Evolutionary conservation across 2,329 filamentous ascomycete genomes (phyloP).

Genomic region (Annulohypoxylon truncatum): DNA sequence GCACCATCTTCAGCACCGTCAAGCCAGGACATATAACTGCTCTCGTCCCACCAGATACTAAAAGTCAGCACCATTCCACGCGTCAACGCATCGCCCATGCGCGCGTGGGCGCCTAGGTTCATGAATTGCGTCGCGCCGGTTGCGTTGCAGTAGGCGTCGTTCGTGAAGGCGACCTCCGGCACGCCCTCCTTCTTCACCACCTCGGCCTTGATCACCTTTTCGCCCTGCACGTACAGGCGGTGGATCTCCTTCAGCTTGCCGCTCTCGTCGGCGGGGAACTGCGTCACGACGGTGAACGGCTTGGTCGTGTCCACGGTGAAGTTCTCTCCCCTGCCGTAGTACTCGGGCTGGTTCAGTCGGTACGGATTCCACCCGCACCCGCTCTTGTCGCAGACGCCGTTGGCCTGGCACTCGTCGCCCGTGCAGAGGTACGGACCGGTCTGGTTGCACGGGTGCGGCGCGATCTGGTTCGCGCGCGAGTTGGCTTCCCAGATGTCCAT

Average conservation of each 20-base stretch:
- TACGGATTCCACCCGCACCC: conserved; percentile 54
- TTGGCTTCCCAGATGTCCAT: conserved; percentile 57
- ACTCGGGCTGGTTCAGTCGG: conserved; percentile 47
- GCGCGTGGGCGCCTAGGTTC: conserved; percentile 55
- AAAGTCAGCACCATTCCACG: conserved; percentile 63
- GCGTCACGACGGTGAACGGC: conserved; percentile 53
- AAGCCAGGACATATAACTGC: conserved; percentile 64
- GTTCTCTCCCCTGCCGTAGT: conserved; percentile 49
- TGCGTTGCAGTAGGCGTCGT: conserved; percentile 52
- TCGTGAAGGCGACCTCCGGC: conserved; percentile 51
- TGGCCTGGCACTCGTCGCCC: conserved; percentile 47
- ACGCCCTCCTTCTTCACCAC: conserved; percentile 49
- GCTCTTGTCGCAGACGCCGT: conserved; percentile 52
- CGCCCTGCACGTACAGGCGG: conserved; percentile 53
- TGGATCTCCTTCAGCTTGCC: conserved; percentile 51
- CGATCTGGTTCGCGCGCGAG: conserved; percentile 51
- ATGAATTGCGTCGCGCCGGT: conserved; percentile 50
- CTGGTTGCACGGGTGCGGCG: conserved; percentile 53
- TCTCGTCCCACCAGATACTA: conserved; percentile 64
- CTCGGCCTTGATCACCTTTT: conserved; percentile 51
- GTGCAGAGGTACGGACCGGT: conserved; percentile 49
- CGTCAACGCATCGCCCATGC: conserved; percentile 57
- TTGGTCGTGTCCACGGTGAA: conserved; percentile 51
- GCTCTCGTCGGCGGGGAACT: conserved; percentile 50
- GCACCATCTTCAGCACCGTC: conserved; percentile 62